Percentiles rank a stretch among this genome's conserved stretches.
Conservation (phyloP, 176 grass and related monocot genomes). For the Avena insularis region DNA sequence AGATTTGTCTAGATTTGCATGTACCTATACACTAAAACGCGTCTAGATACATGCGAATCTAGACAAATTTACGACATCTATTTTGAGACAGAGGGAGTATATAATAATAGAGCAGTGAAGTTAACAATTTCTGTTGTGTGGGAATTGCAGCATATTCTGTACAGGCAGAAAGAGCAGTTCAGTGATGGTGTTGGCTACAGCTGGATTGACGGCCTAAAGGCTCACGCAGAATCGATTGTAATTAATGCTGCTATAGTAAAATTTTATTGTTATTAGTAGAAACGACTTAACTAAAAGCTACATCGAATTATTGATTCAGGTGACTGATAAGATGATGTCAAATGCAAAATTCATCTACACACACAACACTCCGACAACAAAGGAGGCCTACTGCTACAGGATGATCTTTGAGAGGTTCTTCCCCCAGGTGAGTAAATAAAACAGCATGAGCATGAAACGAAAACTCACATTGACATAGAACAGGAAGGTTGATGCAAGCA, state of each 20-base stretch:
- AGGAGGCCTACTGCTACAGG: constrained; percentile 88
- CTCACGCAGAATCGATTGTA: constrained; percentile 64
- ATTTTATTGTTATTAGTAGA: neutral
- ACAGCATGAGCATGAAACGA: constrained; percentile 7
- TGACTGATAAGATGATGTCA: constrained; percentile 67
- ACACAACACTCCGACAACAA: constrained; percentile 67
- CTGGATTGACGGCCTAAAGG: constrained; percentile 90
- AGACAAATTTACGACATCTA: too few relatives aligned
- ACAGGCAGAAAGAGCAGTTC: constrained; percentile 95
- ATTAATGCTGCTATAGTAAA: neutral
- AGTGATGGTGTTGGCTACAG: constrained; percentile 89
- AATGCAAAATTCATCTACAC: constrained; percentile 67
- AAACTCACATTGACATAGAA: neutral
- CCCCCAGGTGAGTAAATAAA: constrained; percentile 53
- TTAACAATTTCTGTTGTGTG: neutral
- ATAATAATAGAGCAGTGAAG: neutral
- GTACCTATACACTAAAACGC: too few relatives aligned
- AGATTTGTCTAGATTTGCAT: too few relatives aligned
- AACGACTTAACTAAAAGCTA: constrained; percentile 7
- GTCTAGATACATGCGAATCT: too few relatives aligned
- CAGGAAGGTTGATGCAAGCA: constrained; percentile 2
- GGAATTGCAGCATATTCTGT: constrained; percentile 70
- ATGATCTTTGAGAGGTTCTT: constrained; percentile 96
- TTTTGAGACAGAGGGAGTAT: neutral
- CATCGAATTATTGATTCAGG: constrained; percentile 44